These are phyloP conservation scores for Cadophora malorum DNA, from an alignment of 2,329 filamentous ascomycete genomes.

Conservation along the genomic window DNA sequence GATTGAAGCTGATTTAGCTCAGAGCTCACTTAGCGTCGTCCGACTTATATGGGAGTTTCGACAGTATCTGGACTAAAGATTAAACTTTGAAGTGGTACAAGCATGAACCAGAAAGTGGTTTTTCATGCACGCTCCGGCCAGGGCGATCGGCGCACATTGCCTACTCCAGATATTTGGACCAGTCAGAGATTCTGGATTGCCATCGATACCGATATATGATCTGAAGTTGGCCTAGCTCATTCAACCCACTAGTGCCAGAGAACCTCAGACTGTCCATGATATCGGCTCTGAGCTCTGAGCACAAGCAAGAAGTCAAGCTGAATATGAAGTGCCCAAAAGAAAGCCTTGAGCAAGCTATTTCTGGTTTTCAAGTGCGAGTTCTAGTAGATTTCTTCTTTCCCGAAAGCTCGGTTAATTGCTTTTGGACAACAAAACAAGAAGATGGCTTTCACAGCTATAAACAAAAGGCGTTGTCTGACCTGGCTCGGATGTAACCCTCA, in stretches of 20 bases:
- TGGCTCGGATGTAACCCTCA: slow-evolving; percentile 1
- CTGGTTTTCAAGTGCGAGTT: too few relatives aligned
- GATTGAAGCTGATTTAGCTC: too few relatives aligned
- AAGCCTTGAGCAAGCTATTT: background rate
- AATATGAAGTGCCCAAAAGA: background rate
- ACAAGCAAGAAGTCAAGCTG: background rate
- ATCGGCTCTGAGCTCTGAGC: too few relatives aligned
- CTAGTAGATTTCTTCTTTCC: background rate
- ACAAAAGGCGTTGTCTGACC: background rate
- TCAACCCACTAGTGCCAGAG: too few relatives aligned
- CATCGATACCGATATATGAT: too few relatives aligned
- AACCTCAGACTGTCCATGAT: too few relatives aligned
- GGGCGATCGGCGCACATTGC: background rate
- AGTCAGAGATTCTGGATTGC: background rate
- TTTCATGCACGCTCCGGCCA: background rate
- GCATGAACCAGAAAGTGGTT: too few relatives aligned
- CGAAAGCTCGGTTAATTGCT: background rate
- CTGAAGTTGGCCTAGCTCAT: too few relatives aligned
- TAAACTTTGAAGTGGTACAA: too few relatives aligned
- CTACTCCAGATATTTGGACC: background rate
- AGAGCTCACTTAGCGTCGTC: too few relatives aligned
- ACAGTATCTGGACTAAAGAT: too few relatives aligned
- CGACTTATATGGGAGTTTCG: too few relatives aligned
- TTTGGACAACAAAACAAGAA: background rate
- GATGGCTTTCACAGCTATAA: background rate